Conservation (phyloP, 768 basidiomycete genomes). For the Termitomyces sp. region DNA sequence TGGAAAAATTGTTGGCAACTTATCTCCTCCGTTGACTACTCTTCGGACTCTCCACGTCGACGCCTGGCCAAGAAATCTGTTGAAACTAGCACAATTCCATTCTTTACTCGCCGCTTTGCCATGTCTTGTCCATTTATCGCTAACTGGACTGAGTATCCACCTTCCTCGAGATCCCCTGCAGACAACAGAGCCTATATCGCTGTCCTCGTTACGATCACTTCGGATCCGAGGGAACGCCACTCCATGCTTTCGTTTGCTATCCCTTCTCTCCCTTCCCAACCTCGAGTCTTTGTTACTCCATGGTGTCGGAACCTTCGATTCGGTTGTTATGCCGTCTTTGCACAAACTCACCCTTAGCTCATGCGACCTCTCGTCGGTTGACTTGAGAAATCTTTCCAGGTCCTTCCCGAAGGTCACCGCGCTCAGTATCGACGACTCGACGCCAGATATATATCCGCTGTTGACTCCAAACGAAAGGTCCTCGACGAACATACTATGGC, state of each 20-base stretch:
- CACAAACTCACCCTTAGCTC: slow-evolving; percentile 26
- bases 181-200: slow-evolving; percentile 20
- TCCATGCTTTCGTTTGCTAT: slow-evolving; percentile 26
- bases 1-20: slow-evolving; percentile 32
- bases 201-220: slow-evolving; percentile 32
- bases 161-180: slow-evolving; percentile 26
- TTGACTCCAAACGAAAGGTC: slow-evolving; percentile 14
- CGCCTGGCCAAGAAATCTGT: slow-evolving; percentile 28
- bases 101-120: slow-evolving; percentile 28
- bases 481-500: slow-evolving; percentile 22
- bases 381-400: slow-evolving; percentile 25
- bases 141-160: slow-evolving; percentile 32
- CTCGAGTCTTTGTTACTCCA: slow-evolving; percentile 32
- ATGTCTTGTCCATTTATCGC: slow-evolving; percentile 33
- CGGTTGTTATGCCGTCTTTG: slow-evolving; percentile 25
- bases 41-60: slow-evolving; percentile 40
- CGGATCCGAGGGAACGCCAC: slow-evolving; percentile 33
- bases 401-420: slow-evolving; percentile 29
- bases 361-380: slow-evolving; percentile 27
- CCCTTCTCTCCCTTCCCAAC: slow-evolving; percentile 29
- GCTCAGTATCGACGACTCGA: slow-evolving; percentile 29
- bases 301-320: slow-evolving; percentile 28
- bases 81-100: slow-evolving; percentile 31
- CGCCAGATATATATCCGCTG: slow-evolving; percentile 24
- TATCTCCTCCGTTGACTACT: slow-evolving; percentile 29